phyloP scores from a whole-genome alignment of 352 stramenopile species.

The Globisporangium echinulatum region DNA sequence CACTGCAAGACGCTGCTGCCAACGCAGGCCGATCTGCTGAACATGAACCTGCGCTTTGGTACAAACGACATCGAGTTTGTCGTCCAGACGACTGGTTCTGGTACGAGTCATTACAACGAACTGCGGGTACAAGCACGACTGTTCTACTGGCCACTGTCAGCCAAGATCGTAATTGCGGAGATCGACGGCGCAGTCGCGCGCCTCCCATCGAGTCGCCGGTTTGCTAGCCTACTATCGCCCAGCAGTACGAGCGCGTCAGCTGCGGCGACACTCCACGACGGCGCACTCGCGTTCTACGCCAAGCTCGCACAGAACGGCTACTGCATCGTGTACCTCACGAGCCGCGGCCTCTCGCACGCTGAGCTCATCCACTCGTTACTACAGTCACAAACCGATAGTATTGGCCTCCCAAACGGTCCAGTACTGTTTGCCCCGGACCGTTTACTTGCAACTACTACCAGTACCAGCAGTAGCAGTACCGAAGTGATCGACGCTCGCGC shows the following conservation, averaged over 20 bases:
- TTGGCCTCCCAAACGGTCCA: constrained; percentile 57
- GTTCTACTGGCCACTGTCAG: constrained; percentile 64
- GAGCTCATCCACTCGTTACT: constrained; percentile 34
- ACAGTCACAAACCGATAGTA: neutral
- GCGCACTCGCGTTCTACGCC: constrained; percentile 70
- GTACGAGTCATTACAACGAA: constrained; percentile 3
- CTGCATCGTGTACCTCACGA: constrained; percentile 75
- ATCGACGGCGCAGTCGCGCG: constrained; percentile 75
- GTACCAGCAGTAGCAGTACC: constrained; percentile 15
- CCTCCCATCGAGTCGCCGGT: constrained; percentile 24
- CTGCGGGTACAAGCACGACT: constrained; percentile 49
- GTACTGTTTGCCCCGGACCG: constrained; percentile 65
- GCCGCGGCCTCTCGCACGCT: constrained; percentile 46
- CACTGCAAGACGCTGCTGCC: constrained; percentile 59
- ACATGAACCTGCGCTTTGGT: constrained; percentile 52
- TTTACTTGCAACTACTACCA: constrained; percentile 24
- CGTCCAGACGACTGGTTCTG: constrained; percentile 12
- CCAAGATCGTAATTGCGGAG: constrained; percentile 78
- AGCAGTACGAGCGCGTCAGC: constrained; percentile 39
- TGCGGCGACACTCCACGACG: constrained; percentile 34
- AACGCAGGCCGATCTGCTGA: constrained; percentile 44
- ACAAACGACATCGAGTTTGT: constrained; percentile 75
- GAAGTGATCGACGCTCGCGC: constrained; percentile 40
- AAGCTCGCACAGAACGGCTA: constrained; percentile 68
- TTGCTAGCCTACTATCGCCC: constrained; percentile 21